These are phyloP conservation scores for Fusarium cyanostomum DNA, from an alignment of 2,329 filamentous ascomycete species.

Conservation along the genomic window DNA sequence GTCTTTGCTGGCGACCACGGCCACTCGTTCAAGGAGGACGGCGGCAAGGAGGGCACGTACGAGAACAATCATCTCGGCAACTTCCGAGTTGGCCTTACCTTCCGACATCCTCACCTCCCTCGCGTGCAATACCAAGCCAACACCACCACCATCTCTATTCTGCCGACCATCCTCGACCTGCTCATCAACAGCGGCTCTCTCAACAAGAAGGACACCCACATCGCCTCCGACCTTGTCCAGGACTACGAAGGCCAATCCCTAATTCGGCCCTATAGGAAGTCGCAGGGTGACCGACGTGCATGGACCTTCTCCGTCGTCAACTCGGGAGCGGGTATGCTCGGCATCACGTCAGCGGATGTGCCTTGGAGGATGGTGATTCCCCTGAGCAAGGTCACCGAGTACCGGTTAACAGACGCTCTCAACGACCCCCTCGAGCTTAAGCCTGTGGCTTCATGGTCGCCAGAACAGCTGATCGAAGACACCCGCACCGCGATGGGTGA, in stretches of 20 bases:
- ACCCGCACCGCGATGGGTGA: constrained; percentile 33
- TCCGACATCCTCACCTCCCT: constrained; percentile 48
- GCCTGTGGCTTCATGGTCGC: constrained; percentile 41
- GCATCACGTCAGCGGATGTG: constrained; percentile 46
- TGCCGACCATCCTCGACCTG: constrained; percentile 49
- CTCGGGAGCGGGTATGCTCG: constrained; percentile 47
- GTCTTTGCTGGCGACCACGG: constrained; percentile 50
- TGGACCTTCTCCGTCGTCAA: constrained; percentile 51
- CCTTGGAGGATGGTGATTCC: constrained; percentile 47
- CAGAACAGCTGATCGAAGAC: constrained; percentile 31
- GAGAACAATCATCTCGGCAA: constrained; percentile 46
- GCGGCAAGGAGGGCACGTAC: constrained; percentile 45
- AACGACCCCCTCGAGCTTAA: constrained; percentile 45
- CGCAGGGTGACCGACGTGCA: constrained; percentile 39
- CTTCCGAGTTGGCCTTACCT: constrained; percentile 46
- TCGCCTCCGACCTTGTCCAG: constrained; percentile 42
- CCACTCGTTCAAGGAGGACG: constrained; percentile 48
- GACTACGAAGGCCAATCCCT: constrained; percentile 51
- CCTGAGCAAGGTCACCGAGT: constrained; percentile 45
- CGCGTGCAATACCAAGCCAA: constrained; percentile 45
- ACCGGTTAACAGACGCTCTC: constrained; percentile 45
- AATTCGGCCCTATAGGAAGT: constrained; percentile 43
- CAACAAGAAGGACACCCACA: constrained; percentile 35
- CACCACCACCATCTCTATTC: constrained; percentile 47
- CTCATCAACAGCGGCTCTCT: constrained; percentile 48